Evolutionary conservation across 2,329 filamentous ascomycete genomes (phyloP), one percentile per base, ranked within the genome.

Genomic region (Exophiala mesophila): DNA sequence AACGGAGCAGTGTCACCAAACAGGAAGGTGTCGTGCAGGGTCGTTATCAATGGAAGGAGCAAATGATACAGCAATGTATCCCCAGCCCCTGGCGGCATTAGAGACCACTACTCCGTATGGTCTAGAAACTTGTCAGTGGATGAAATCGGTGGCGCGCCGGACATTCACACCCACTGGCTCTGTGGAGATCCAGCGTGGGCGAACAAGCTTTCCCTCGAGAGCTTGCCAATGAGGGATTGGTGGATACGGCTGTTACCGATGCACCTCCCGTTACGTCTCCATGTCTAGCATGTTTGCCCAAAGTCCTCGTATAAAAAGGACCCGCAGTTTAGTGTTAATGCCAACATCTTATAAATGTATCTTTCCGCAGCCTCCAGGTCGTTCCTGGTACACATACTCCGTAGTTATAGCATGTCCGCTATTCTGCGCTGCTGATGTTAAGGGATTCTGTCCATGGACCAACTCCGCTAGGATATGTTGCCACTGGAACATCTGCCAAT

Each of bases 81-180:
- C 45, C 29, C 41, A 49, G 41, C 13, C 19, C 45, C 45, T 49
- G 45, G 45, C 45, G 24, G 34, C 40, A 38, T 37, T 29, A 38
- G 12, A 12, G n/a, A n/a, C n/a, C n/a, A n/a, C n/a, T n/a, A n/a
- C 7, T 19, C 16, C n/a, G 6, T 17, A 35, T 5, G 32, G 16
- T 19, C 32, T 13, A 19, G 32, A 20, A 5, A 13, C 18, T 13
- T 21, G 18, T 28, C 19, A 18, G n/a, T 23, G 29, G 20, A 13
- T 36, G 24, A 36, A n/a, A 26, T 41, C 36, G 32, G 36, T 41
- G 37, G 32, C 31, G 37, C 36, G 37, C 36, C 17, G 16, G 26
- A 6, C 15, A n/a, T n/a, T 10, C 32, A 17, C 6, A 18, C 18
- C 13, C 7, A 19, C 32, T 34, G 32, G 32, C n/a, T 12, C 18